phyloP scores from a whole-genome alignment of 768 basidiomycete species.

The Mycena albidolilacea region DNA sequence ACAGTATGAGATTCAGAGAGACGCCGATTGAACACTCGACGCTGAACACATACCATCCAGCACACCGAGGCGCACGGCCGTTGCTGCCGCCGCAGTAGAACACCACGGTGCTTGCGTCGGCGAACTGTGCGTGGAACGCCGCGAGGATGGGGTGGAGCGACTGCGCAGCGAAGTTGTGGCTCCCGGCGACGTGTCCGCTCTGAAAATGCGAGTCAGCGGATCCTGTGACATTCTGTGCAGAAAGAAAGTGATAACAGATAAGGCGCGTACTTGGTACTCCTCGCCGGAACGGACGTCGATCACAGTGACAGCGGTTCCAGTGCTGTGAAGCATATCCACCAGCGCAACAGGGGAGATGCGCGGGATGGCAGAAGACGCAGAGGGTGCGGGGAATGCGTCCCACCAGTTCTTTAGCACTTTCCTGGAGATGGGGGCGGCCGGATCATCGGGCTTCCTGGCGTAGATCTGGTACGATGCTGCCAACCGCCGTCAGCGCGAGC shows the following conservation, averaged over 20 bases:
- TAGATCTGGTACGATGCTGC: constrained; percentile 65
- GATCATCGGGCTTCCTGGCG: constrained; percentile 53
- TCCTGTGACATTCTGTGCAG: background rate
- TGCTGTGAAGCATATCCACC: constrained; percentile 45
- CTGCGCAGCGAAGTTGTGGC: constrained; percentile 64
- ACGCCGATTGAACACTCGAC: background rate
- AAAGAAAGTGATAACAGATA: constrained; percentile 35
- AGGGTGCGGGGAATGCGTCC: constrained; percentile 64
- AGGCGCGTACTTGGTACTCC: constrained; percentile 57
- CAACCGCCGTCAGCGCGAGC: background rate
- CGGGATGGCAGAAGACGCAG: constrained; percentile 55
- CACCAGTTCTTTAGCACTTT: constrained; percentile 61
- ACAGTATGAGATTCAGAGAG: background rate
- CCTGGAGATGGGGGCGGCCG: constrained; percentile 9
- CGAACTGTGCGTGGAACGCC: constrained; percentile 57
- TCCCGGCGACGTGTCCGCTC: constrained; percentile 70
- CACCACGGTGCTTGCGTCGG: constrained; percentile 58
- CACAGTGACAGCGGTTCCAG: constrained; percentile 53
- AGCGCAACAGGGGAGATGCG: constrained; percentile 9
- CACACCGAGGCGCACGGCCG: constrained; percentile 68
- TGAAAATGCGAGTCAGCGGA: constrained; percentile 36
- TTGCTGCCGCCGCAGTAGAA: constrained; percentile 70
- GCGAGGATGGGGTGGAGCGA: constrained; percentile 64
- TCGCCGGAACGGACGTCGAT: constrained; percentile 68
- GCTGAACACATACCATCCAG: constrained; percentile 60